These are phyloP conservation scores for Cryphonectria carpinicola DNA, from an alignment of 2,329 filamentous ascomycete genomes.

Conservation along the genomic window DNA sequence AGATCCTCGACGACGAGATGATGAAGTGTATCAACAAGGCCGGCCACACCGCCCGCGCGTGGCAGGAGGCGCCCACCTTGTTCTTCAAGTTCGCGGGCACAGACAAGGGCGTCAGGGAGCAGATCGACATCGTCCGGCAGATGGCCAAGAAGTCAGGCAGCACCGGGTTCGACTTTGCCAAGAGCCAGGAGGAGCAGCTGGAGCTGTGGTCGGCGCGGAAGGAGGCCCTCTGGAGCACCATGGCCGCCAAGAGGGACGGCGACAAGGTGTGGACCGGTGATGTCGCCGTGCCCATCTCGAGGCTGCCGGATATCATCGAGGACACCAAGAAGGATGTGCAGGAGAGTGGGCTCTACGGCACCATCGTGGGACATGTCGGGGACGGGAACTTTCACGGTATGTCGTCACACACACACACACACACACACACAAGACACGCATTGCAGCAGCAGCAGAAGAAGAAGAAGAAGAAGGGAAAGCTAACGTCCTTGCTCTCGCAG, in stretches of 20 bases:
- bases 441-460: neutral
- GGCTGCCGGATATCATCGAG: conserved; percentile 55
- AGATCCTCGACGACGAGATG: conserved; percentile 90
- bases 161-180: conserved; percentile 78
- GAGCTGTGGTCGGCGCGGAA: conserved; percentile 68
- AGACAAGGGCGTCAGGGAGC: conserved; percentile 73
- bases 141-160: conserved; percentile 65
- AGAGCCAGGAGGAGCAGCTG: conserved; percentile 67
- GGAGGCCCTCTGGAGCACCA: conserved; percentile 54
- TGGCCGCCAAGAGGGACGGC: conserved; percentile 54
- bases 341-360: conserved; percentile 48
- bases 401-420: neutral
- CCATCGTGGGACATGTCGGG: conserved; percentile 72
- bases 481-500: conserved; percentile 27
- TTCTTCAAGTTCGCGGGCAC: conserved; percentile 87
- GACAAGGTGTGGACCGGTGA: conserved; percentile 69
- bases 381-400: conserved; percentile 75
- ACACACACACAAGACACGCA: neutral
- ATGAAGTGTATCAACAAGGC: conserved; percentile 73
- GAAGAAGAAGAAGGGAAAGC: neutral
- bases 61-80: conserved; percentile 75
- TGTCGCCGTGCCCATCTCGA: conserved; percentile 68
- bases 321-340: conserved; percentile 44
- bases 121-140: conserved; percentile 68
- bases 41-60: conserved; percentile 66